Evolutionary conservation across 1,284 basidiomycete genomes (phyloP).

Genomic region (Boletus sp.): DNA sequence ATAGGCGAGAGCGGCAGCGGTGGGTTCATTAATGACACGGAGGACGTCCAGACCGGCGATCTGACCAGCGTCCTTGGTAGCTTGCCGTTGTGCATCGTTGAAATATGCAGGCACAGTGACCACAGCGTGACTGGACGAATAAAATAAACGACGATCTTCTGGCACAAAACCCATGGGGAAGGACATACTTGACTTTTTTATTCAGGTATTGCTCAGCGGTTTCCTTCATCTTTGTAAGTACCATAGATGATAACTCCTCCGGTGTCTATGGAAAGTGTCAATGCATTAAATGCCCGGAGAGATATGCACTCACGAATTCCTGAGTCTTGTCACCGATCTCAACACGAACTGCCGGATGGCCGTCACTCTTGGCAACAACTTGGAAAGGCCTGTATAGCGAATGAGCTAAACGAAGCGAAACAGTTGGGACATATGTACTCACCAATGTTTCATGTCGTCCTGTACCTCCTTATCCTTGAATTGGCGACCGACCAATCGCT

Average conservation of each 20-base stretch:
- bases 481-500: slow-evolving; percentile 94
- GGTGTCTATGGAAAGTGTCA: slow-evolving; percentile 49
- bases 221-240: slow-evolving; percentile 91
- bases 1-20: slow-evolving; percentile 95
- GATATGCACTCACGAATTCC: slow-evolving; percentile 51
- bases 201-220: slow-evolving; percentile 91
- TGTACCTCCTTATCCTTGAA: slow-evolving; percentile 93
- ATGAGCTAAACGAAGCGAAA: not conserved
- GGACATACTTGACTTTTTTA: slow-evolving; percentile 85
- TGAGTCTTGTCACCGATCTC: slow-evolving; percentile 71
- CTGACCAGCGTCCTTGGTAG: slow-evolving; percentile 95
- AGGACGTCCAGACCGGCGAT: slow-evolving; percentile 97
- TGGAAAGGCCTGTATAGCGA: slow-evolving; percentile 66
- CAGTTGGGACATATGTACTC: not conserved
- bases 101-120: slow-evolving; percentile 98
- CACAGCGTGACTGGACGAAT: slow-evolving; percentile 63
- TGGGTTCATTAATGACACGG: slow-evolving; percentile 98
- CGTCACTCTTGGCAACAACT: slow-evolving; percentile 68
- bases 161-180: not conserved
- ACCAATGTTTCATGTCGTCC: slow-evolving; percentile 84
- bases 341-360: slow-evolving; percentile 74
- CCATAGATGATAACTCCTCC: slow-evolving; percentile 83
- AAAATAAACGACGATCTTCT: not conserved
- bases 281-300: not conserved
- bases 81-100: slow-evolving; percentile 98